A percentile compares a stretch with the other conserved stretches of the same genome.
Conservation (phyloP, 2,329 filamentous ascomycete genomes). For the Ramichloridium luteum region DNA sequence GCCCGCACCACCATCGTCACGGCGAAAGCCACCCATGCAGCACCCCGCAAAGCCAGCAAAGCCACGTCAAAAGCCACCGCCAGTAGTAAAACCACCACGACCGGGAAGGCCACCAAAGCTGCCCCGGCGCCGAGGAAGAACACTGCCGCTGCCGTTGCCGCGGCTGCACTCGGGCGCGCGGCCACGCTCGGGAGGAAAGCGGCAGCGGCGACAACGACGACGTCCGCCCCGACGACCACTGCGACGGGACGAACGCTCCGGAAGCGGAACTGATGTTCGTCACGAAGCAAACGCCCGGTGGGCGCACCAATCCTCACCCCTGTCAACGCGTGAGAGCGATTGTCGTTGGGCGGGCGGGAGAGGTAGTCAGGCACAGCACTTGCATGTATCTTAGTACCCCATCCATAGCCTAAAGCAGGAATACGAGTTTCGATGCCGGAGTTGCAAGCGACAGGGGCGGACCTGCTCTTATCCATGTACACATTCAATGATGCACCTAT, state of each 20-base stretch:
- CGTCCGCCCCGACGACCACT: constrained; percentile 13
- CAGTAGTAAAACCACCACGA: too few relatives aligned
- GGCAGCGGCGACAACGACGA: constrained; percentile 16
- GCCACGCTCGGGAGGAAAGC: constrained; percentile 33
- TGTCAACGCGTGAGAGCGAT: too few relatives aligned
- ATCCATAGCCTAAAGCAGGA: too few relatives aligned
- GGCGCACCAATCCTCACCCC: too few relatives aligned
- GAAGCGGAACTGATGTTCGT: constrained; percentile 19
- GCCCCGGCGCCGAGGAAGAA: constrained; percentile 9
- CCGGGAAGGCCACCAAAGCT: constrained; percentile 8
- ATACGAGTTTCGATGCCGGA: too few relatives aligned
- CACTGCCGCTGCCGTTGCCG: constrained; percentile 4
- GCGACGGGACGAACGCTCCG: constrained; percentile 20
- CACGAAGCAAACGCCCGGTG: too few relatives aligned
- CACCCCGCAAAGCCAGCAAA: constrained; percentile 23
- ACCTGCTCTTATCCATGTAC: too few relatives aligned
- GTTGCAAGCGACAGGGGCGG: too few relatives aligned
- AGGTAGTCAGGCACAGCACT: too few relatives aligned
- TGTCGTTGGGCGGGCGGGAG: too few relatives aligned
- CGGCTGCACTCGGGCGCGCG: constrained; percentile 27
- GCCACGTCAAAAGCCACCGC: constrained; percentile 7
- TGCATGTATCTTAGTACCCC: too few relatives aligned
- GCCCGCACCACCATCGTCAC: constrained; percentile 47
- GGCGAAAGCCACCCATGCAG: constrained; percentile 36
- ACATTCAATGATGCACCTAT: too few relatives aligned